Base-by-base conservation (phyloP, 2,329 filamentous ascomycete species). In the Diaporthe sp. region DNA sequence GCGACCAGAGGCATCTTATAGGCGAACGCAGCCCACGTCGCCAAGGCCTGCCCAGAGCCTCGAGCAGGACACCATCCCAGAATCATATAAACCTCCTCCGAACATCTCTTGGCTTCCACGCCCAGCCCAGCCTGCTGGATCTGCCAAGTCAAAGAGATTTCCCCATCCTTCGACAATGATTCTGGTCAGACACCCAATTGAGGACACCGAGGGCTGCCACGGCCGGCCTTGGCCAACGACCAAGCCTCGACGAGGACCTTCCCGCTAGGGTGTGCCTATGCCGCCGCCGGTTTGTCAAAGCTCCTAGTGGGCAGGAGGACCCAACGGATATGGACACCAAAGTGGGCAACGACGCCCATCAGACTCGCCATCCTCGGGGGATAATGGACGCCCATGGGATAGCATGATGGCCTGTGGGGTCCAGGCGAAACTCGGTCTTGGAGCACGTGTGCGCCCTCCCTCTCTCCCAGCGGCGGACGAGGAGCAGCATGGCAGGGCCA, bases 21-120 rank as follows among this genome's bases (percentile, higher is more conserved):
- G 73, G 73, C 62, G 68, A 57, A 17, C 10, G 37, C 12, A 57
- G 9, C 68, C n/a, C 58, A 39, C 65, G n/a, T 53, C 57, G 73
- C 73, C 73, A 75, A 75, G 73, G 15, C 19, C 31, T 51, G 67
- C 73, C 68, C 15, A 72, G 73, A 62, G 73, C 39, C 58, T 65
- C 57, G 60, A 53, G 28, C 58, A 51, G 53, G 57, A 55, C 68
- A 62, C 46, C 57, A 51, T 44, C 46, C 49, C 49, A 34, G 37
- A 49, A 25, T 44, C 55, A 65, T 75, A 75, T 75, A 72, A 65
- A 75, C 42, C 44, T 71, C 58, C 67, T 39, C 46, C 34, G 8
- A n/a, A 22, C 39, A 22, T n/a, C 15, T 57, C 57, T 71, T 46
- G 46, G 46, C 46, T 55, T 25, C 25, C 73, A 67, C 46, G 46